Conservation (phyloP, 441 rosid species). For the Geranium incanum region DNA sequence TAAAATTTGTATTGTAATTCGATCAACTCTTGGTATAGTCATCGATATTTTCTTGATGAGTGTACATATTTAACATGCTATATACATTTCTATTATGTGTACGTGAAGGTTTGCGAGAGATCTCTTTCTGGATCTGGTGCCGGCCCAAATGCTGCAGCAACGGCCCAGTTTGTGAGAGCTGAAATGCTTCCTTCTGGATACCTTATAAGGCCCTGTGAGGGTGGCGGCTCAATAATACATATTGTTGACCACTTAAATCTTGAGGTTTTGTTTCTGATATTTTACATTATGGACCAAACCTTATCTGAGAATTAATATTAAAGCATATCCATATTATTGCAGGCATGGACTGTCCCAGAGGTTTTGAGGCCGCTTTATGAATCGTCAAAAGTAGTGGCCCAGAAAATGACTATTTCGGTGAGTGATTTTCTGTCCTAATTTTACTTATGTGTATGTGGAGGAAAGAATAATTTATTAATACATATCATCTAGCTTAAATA, state of each 20-base stretch:
- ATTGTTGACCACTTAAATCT: constrained; percentile 93
- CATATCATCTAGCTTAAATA: too few species aligned
- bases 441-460: too few species aligned
- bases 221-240: constrained; percentile 97
- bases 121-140: constrained; percentile 96
- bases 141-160: constrained; percentile 68
- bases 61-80: not conserved
- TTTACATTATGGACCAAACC: not conserved
- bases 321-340: constrained; percentile 12
- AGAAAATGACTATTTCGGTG: constrained; percentile 67
- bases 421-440: too few species aligned
- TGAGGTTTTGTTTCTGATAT: constrained; percentile 42
- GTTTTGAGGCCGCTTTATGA: constrained; percentile 88
- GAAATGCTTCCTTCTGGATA: constrained; percentile 96
- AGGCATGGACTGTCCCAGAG: constrained; percentile 99
- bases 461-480: too few species aligned
- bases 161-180: constrained; percentile 89
- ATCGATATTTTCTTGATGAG: too few species aligned
- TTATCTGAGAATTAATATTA: not conserved
- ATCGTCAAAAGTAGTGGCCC: constrained; percentile 88
- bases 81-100: constrained; percentile 9
- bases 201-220: constrained; percentile 91
- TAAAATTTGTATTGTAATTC: too few species aligned
- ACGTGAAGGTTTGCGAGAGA: constrained; percentile 78
- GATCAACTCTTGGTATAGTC: too few species aligned